Evolutionary conservation across 2,329 filamentous ascomycete species (phyloP), one percentile per base, ranked within the genome.

Genomic region (Cladorrhinum sp.): DNA sequence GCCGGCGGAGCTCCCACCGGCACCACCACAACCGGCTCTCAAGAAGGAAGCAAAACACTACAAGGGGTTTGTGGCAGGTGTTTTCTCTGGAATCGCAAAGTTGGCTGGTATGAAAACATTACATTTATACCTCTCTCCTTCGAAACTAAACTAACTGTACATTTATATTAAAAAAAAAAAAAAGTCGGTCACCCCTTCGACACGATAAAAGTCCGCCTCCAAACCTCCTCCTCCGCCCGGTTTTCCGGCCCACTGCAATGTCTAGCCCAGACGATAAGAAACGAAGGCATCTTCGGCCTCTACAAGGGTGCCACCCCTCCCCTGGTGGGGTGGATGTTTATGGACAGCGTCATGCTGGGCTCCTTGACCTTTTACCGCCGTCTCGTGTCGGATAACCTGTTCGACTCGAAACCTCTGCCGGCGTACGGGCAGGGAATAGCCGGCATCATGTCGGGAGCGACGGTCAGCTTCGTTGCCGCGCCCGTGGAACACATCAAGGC

Each of bases 401-500:
- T 95, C 77, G 68, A 38, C 25, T 23, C 74, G 75, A 67, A 68
- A 71, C 70, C 82, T 29, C 81, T 97, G 1, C 91, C 93, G 0
- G 79, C 86, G 2, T 76, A 91, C 57, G 95, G 93, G 12, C 93
- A 98, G 76, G 93, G 90, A 2, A 79, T 96, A 54, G 95, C 95
- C 0, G 95, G 95, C 58, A 84, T 95, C 56, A 78, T 96, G 77
- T 91, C 95, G 1, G 95, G 95, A 4, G 85, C 85, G 69, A 98
- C 95, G 0, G 95, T 99, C 20, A 92, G 87, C 71, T 93, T 98
- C 75, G 87, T 98, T 68, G 95, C 93, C 1, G 92, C 93, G 2
- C 95, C 93, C 0, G 90, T 98, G 13, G 93, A 99, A 77, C 95
- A 99, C 74, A 81, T 98, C 75, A 98, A 98, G 79, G 92, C 93